These are phyloP conservation scores for Neohortaea acidophila DNA, from an alignment of 495 filamentous ascomycete genomes.

Conservation along the genomic window DNA sequence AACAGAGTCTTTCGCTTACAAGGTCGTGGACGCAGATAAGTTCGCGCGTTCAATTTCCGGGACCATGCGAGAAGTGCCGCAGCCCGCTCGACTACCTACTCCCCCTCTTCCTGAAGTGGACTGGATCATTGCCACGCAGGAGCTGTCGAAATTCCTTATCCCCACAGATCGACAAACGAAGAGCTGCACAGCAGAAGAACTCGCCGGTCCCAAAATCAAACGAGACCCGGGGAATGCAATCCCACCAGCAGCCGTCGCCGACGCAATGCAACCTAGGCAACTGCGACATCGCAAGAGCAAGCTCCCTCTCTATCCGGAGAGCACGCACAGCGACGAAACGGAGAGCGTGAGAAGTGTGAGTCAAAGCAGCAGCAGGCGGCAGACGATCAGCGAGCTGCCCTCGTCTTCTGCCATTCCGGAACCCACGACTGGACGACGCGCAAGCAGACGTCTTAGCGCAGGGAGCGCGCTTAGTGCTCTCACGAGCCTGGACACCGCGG, in stretches of 20 bases:
- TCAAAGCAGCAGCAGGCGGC: constrained; percentile 8
- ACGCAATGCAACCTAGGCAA: constrained; percentile 43
- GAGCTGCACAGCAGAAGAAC: constrained; percentile 61
- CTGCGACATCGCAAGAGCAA: constrained; percentile 58
- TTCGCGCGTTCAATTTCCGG: constrained; percentile 36
- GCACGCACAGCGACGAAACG: constrained; percentile 7
- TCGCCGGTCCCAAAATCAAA: constrained; percentile 40
- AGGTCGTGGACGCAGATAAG: constrained; percentile 44
- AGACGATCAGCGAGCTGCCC: constrained; percentile 11
- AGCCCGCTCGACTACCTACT: constrained; percentile 30
- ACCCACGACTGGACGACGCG: neutral
- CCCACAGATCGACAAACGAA: constrained; percentile 52
- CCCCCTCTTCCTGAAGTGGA: constrained; percentile 61
- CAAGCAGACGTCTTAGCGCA: constrained; percentile 11
- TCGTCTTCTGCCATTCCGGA: neutral
- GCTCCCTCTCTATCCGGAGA: constrained; percentile 2
- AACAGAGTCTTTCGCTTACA: constrained; percentile 67
- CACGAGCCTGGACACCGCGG: neutral
- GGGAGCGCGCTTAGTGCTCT: constrained; percentile 7
- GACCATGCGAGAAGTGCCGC: constrained; percentile 20
- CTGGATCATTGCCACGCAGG: constrained; percentile 69
- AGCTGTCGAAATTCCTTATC: constrained; percentile 69
- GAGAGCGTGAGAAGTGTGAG: constrained; percentile 13
- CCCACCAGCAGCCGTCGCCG: constrained; percentile 24
- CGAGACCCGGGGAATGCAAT: constrained; percentile 41